phyloP scores from a whole-genome alignment of 371 early-diverging fungal genomes.

The Rhizomucor miehei region DNA sequence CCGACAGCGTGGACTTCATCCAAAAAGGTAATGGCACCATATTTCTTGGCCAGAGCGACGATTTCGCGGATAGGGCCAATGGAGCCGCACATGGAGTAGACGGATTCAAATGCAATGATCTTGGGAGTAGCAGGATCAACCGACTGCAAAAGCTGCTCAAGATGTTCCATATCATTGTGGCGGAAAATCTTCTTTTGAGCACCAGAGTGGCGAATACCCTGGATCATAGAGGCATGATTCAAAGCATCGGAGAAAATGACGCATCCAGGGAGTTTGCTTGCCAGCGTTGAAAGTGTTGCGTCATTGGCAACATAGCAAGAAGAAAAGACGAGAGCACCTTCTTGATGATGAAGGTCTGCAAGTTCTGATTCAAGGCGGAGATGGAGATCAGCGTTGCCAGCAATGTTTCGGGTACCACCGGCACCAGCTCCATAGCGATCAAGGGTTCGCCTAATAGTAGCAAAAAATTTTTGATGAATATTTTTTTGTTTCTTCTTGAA shows the following conservation, averaged over 20 bases:
- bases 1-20: conserved; percentile 99
- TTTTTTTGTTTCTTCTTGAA: too few relatives aligned
- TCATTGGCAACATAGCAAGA: conserved; percentile 99
- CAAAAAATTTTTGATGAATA: not conserved
- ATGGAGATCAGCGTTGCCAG: conserved; percentile 95
- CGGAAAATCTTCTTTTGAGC: conserved; percentile 90
- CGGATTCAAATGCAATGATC: conserved; percentile 97
- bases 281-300: conserved; percentile 91
- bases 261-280: conserved; percentile 87
- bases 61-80: conserved; percentile 96
- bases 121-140: conserved; percentile 86
- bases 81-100: conserved; percentile 98
- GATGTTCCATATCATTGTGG: conserved; percentile 92
- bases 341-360: conserved; percentile 90
- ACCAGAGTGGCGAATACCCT: conserved; percentile 93
- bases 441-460: conserved; percentile 62
- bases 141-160: conserved; percentile 81
- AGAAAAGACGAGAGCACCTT: conserved; percentile 93
- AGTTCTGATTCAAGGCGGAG: conserved; percentile 90
- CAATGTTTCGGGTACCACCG: conserved; percentile 99
- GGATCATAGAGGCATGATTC: conserved; percentile 99
- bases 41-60: conserved; percentile 90
- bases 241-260: conserved; percentile 92
- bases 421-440: conserved; percentile 98
- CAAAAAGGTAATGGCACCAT: conserved; percentile 96